Base-by-base conservation (phyloP, 169 alveolate species). In the Cryptosporidium viatorum region DNA sequence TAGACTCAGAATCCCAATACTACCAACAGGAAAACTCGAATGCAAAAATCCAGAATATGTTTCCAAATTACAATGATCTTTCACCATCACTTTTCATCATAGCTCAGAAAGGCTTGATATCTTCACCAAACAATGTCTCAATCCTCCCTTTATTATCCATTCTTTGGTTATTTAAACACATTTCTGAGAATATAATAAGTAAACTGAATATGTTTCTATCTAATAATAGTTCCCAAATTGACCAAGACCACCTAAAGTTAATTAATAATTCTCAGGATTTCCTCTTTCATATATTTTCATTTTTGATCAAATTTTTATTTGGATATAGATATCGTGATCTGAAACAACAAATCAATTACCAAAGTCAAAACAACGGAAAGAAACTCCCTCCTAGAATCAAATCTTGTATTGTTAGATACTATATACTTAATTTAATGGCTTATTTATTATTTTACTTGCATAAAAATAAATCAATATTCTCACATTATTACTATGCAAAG, bases 301-400 rank as follows among this genome's bases (percentile, higher is more conserved):
- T 45, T 26, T 9, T 80, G 50, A 21, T 80, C 52, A 80, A 65
- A 50, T 60, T 59, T 37, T 33, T 80, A 21, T 80, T 80, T 33
- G 89, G 75, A 14, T 60, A 23, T 62, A 80, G 65, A 33, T 37
- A 33, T 29, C 48, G 50, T 26, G 65, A 43, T 26, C 21, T 37
- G 6, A 80, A 43, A 29, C 51, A 59, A 16, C 51, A 58, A 65
- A 62, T 37, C 9, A 41, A 45, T 14, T 18, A 45, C 39, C 74
- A 62, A 80, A 65, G 50, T 31, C 71, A 59, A 65, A 39, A 6
- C 21, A 35, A 23, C 18, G 37, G 48, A 23, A 52, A 73, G 21
- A 73, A 59, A 23, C 21, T 18, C 6, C 86, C 86, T 31, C 75
- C 89, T 2, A 80, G 75, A 60, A 43, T 80, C 21, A 80, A 80